Evolutionary conservation across 768 basidiomycete species (phyloP).

Genomic region (Naematelia aurantialba): DNA sequence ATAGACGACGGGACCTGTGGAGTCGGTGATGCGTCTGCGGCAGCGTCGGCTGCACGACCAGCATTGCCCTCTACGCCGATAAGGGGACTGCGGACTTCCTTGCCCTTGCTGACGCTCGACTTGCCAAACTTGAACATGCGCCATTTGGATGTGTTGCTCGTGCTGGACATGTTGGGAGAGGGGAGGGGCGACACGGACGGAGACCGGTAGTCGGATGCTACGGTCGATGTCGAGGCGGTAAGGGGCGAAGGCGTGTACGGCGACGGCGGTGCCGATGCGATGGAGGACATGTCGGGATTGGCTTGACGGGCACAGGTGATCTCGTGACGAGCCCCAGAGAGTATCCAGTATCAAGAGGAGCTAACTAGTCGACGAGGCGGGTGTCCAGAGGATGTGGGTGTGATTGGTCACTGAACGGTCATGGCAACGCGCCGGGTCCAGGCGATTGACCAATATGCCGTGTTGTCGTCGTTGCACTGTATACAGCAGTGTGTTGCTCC

Average conservation of each 20-base stretch:
- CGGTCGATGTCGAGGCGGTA: slow-evolving; percentile 20
- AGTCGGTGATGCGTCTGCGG: background rate
- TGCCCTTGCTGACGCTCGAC: slow-evolving; percentile 4
- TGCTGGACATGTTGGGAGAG: slow-evolving; percentile 17
- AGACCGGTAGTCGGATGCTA: slow-evolving; percentile 9
- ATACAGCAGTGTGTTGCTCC: no score
- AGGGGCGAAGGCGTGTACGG: slow-evolving; percentile 19
- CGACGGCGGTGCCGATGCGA: slow-evolving; percentile 20
- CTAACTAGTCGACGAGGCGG: no score
- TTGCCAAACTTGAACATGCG: slow-evolving; percentile 30
- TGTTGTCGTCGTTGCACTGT: no score
- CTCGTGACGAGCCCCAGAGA: no score
- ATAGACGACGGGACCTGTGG: background rate
- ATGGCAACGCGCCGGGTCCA: background rate
- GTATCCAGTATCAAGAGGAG: no score
- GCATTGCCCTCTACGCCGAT: background rate
- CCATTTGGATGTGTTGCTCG: slow-evolving; percentile 13
- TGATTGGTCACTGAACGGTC: slow-evolving; percentile 1
- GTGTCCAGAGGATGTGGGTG: background rate
- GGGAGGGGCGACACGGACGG: slow-evolving; percentile 14
- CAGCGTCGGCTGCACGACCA: background rate
- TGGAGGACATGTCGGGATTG: slow-evolving; percentile 18
- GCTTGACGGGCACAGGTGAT: no score
- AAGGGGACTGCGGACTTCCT: slow-evolving; percentile 2
- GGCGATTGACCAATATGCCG: background rate